A percentile compares a stretch with the other conserved stretches of the same genome.
Conservation (phyloP, 2,329 filamentous ascomycete genomes). For the Coniochaeta pulveracea region DNA sequence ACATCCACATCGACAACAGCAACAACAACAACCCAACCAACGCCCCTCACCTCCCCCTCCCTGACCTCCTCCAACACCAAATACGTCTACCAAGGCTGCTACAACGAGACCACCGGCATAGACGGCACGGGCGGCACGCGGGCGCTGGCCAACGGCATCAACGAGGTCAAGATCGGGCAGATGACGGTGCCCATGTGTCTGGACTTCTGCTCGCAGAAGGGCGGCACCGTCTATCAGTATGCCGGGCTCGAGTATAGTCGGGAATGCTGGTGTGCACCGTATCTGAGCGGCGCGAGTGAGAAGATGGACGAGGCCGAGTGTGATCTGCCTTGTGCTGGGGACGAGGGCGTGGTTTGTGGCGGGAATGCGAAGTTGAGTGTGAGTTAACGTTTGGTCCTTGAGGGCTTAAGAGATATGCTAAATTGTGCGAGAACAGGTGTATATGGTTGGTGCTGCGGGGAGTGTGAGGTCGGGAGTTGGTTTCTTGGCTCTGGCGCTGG, state of each 20-base stretch:
- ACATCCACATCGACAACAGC: no score
- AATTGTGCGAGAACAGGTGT: no score
- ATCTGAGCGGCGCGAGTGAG: conserved; percentile 32
- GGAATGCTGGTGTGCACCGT: conserved; percentile 49
- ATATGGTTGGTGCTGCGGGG: no score
- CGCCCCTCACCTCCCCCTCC: conserved; percentile 5
- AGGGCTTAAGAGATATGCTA: no score
- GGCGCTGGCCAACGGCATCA: conserved; percentile 32
- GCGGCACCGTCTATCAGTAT: conserved; percentile 28
- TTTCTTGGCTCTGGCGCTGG: no score
- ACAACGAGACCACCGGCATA: conserved; percentile 41
- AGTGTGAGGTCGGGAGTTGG: no score
- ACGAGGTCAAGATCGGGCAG: conserved; percentile 25
- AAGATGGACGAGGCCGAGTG: conserved; percentile 36
- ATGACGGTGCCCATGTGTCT: conserved; percentile 44
- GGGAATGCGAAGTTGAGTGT: conserved; percentile 37
- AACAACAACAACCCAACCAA: background rate
- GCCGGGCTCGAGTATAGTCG: conserved; percentile 45
- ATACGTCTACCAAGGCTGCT: conserved; percentile 46
- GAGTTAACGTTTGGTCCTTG: conserved; percentile 6
- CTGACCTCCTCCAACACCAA: conserved; percentile 7
- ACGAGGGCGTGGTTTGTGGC: conserved; percentile 39
- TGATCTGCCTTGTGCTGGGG: conserved; percentile 40
- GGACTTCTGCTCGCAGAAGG: conserved; percentile 30
- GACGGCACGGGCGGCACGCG: conserved; percentile 25